phyloP scores from a whole-genome alignment of 208 protist genomes.

The Ichthyophonus hoferi region DNA sequence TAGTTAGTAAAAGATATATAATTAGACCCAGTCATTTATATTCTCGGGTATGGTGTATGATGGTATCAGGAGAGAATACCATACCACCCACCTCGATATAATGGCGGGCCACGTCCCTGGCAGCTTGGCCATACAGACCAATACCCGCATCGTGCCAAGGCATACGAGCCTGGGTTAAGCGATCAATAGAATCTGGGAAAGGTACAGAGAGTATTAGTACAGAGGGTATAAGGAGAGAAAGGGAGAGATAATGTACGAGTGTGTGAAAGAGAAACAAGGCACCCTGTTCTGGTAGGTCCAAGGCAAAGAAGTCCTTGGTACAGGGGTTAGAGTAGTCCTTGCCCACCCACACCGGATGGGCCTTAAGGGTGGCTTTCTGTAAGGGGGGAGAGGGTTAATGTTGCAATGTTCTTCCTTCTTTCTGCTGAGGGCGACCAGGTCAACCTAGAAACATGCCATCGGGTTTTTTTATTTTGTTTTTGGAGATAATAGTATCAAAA shows the following conservation, averaged over 20 bases:
- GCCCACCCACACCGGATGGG: slow-evolving; percentile 7
- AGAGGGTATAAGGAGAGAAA: neutral
- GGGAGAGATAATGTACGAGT: neutral
- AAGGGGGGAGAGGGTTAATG: too few relatives aligned
- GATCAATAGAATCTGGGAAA: slow-evolving; percentile 30
- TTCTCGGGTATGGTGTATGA: too few relatives aligned
- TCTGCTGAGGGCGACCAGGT: too few relatives aligned
- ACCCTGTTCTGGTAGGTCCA: slow-evolving; percentile 13
- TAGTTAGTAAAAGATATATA: too few relatives aligned
- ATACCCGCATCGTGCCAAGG: slow-evolving; percentile 38
- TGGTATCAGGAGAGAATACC: too few relatives aligned
- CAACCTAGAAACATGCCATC: too few relatives aligned
- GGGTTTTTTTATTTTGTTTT: too few relatives aligned
- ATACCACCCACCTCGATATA: slow-evolving; percentile 36
- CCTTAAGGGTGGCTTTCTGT: too few relatives aligned
- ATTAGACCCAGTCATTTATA: too few relatives aligned
- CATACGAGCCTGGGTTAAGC: slow-evolving; percentile 15
- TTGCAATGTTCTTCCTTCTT: too few relatives aligned
- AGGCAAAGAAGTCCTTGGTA: slow-evolving; percentile 20
- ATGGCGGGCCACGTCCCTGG: slow-evolving; percentile 23
- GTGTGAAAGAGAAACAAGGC: neutral
- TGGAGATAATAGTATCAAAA: too few relatives aligned
- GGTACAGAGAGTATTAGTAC: neutral
- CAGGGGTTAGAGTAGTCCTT: slow-evolving; percentile 40
- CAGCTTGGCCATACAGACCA: neutral